A percentile compares a stretch with the other conserved stretches of the same genome.
Conservation (phyloP, 1,284 basidiomycete species). For the Sanghuangporus sanghuang region DNA sequence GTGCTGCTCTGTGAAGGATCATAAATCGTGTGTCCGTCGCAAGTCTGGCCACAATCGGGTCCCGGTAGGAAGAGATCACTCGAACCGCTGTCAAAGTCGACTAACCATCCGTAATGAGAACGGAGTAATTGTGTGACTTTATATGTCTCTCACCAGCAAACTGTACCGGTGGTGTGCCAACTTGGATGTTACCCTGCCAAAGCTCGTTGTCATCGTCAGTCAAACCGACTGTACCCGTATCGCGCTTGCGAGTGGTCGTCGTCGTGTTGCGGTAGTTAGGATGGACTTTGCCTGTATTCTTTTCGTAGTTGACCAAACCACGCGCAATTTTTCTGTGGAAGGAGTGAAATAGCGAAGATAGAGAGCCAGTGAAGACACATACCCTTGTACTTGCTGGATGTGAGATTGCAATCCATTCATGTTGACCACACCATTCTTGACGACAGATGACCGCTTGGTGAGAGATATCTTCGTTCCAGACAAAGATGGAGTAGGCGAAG, state of each 20-base stretch:
- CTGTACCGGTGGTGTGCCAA: slow-evolving; percentile 13
- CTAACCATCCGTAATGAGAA: slow-evolving; percentile 3
- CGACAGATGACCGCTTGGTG: slow-evolving; percentile 2
- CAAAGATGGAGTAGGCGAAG: slow-evolving; percentile 1
- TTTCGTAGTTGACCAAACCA: slow-evolving; percentile 17
- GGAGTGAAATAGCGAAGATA: background rate
- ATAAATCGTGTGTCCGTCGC: slow-evolving; percentile 19
- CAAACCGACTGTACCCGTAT: slow-evolving; percentile 7
- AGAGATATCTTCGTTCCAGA: slow-evolving; percentile 19
- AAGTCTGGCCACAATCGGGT: slow-evolving; percentile 18
- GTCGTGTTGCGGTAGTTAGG: slow-evolving; percentile 11
- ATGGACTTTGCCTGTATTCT: slow-evolving; percentile 13
- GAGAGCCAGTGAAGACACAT: background rate
- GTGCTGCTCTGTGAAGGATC: slow-evolving; percentile 14
- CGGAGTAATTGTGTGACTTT: background rate
- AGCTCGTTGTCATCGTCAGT: slow-evolving; percentile 10
- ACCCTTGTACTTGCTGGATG: slow-evolving; percentile 9
- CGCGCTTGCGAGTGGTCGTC: slow-evolving; percentile 2
- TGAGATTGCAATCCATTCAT: slow-evolving; percentile 8
- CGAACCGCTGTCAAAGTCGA: slow-evolving; percentile 23
- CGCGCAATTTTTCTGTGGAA: slow-evolving; percentile 11
- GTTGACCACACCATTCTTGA: slow-evolving; percentile 15
- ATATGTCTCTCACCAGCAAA: slow-evolving; percentile 4
- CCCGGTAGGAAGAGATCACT: slow-evolving; percentile 22
- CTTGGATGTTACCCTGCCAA: slow-evolving; percentile 13